Evolutionary conservation across 495 filamentous ascomycete species (phyloP).

Genomic region (Aspergillus hancockii): DNA sequence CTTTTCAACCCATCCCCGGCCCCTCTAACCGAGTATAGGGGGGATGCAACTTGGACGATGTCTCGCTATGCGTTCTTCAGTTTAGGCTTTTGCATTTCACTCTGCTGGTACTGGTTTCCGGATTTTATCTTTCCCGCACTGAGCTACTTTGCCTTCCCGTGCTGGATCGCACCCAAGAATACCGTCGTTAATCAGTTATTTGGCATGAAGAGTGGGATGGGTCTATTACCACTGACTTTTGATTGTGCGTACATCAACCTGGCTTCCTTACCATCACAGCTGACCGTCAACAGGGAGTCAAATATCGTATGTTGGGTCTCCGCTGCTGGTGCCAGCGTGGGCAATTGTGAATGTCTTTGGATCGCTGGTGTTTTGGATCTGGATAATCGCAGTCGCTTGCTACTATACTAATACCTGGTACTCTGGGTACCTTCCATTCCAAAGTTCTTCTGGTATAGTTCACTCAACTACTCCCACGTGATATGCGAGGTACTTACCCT

Average conservation of each 20-base stretch:
- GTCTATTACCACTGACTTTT: slow-evolving; percentile 79
- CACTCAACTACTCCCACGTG: neutral
- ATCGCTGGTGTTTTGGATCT: slow-evolving; percentile 76
- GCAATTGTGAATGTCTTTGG: slow-evolving; percentile 78
- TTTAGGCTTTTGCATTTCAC: slow-evolving; percentile 56
- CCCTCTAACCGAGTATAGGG: neutral
- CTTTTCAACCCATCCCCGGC: slow-evolving; percentile 28
- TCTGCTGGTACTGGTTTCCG: slow-evolving; percentile 77
- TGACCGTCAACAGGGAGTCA: slow-evolving; percentile 67
- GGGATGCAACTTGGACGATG: slow-evolving; percentile 72
- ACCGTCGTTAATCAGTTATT: slow-evolving; percentile 79
- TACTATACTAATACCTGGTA: slow-evolving; percentile 60
- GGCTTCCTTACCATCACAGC: slow-evolving; percentile 40
- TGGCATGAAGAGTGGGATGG: slow-evolving; percentile 74
- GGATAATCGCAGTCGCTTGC: slow-evolving; percentile 61
- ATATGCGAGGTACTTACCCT: neutral
- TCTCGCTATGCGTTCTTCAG: slow-evolving; percentile 81
- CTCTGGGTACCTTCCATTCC: slow-evolving; percentile 29
- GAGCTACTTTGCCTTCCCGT: slow-evolving; percentile 81
- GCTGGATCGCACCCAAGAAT: slow-evolving; percentile 79
- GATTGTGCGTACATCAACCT: slow-evolving; percentile 44
- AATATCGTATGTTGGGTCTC: slow-evolving; percentile 81
- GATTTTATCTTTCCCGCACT: slow-evolving; percentile 77
- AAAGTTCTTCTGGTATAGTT: slow-evolving; percentile 24
- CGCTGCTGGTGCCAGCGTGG: slow-evolving; percentile 79